Base-by-base conservation (phyloP, 441 rosid species). In the Populus hybrid region DNA sequence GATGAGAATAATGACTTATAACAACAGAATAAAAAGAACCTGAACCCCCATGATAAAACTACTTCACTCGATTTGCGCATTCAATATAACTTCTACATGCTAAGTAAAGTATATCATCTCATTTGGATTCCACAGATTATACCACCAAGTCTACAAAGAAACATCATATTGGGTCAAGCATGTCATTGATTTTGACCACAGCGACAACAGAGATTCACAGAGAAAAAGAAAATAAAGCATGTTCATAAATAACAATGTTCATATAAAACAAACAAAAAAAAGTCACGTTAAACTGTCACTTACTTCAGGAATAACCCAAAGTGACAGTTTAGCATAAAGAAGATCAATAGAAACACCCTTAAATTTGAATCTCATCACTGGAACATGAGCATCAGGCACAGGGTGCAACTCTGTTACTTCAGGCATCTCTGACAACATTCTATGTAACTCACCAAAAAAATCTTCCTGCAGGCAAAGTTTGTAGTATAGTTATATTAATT, bases 361-460 rank as follows among this genome's bases (percentile, higher is more conserved):
- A 82, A 96, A 89, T 81, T 96, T 96, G 81, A 96, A 96, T 69
- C 9, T 83, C 99, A 96, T 87, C 78, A 94, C 90, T 28, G 98
- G 98, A 81, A 96, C 99, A 85, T 94, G 91, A 79, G 99, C 98
- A 86, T 96, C 99, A 76, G 98, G 99, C 69, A 96, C 98, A 68
- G 98, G 97, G 79, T 90, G 99, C 86, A 96, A 86, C 80, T 96
- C 99, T 24, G 97, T 82, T 56, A 94, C 99, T 88, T 96, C 98
- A 78, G 95, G 92, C 96, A 90, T 88, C 89, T 92, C 98, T 14
- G 89, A 87, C 67, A 93, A 87, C 97, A 96, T 93, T 78, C 85
- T 90, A 31, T 84, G 81, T 36, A 94, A 85, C 83, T 92, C 99
- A 53, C 98, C 98, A 74, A 94, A 96, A 80, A 94, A 96, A 83